Conservation (phyloP, 192 early-diverging fungal genomes). For the Rhizophlyctis rosea region DNA sequence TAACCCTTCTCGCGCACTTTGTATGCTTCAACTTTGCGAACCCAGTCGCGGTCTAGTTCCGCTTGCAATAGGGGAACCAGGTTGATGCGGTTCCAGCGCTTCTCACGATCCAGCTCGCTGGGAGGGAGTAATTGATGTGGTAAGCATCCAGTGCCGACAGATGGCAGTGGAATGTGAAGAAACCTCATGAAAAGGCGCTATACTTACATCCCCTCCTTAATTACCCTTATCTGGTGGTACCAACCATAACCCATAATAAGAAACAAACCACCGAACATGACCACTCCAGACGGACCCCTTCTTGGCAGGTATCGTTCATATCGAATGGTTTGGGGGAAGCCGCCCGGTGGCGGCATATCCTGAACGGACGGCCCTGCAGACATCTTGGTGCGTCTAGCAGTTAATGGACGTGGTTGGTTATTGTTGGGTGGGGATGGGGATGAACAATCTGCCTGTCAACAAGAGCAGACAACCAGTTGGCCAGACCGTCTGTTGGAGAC, state of each 20-base stretch:
- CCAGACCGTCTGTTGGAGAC: no score
- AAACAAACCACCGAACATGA: conserved; percentile 70
- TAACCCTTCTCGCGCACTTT: conserved; percentile 73
- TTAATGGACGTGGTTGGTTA: not conserved
- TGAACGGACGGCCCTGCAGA: not conserved
- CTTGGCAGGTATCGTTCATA: conserved; percentile 88
- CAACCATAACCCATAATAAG: conserved; percentile 81
- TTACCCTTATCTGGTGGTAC: conserved; percentile 64
- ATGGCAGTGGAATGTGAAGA: not conserved
- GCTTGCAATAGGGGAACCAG: conserved; percentile 88
- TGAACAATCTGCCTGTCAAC: no score
- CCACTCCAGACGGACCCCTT: conserved; percentile 85
- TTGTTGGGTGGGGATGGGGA: no score
- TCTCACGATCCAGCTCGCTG: conserved; percentile 89
- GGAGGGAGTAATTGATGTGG: not conserved
- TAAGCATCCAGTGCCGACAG: not conserved
- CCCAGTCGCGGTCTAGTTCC: conserved; percentile 87
- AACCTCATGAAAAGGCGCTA: no score
- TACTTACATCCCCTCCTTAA: conserved; percentile 65
- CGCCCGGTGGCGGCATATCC: conserved; percentile 67
- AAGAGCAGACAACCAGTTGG: no score
- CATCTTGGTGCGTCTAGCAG: not conserved
- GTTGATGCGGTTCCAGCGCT: conserved; percentile 90
- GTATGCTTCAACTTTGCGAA: conserved; percentile 71
- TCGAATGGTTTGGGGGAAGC: conserved; percentile 76